phyloP scores from a whole-genome alignment of 2,329 filamentous ascomycete genomes.

The Orbilia oligospora region DNA sequence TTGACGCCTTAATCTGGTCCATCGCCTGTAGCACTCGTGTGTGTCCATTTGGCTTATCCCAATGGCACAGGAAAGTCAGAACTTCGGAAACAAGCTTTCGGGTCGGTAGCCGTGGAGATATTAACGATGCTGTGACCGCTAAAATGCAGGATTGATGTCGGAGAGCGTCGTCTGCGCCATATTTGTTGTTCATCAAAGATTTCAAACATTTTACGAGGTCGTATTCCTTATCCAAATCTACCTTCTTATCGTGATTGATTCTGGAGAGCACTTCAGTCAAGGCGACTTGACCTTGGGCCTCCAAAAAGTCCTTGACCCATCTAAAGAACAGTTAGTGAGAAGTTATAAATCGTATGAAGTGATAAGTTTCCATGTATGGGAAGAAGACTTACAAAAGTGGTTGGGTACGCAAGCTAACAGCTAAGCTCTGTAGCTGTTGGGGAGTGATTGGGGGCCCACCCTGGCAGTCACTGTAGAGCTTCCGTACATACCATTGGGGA shows the following conservation, averaged over 20 bases:
- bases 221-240: conserved; percentile 90
- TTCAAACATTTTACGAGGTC: conserved; percentile 98
- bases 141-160: conserved; percentile 90
- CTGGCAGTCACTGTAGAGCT: conserved; percentile 86
- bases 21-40: conserved; percentile 93
- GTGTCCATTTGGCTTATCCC: conserved; percentile 89
- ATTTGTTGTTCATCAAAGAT: conserved; percentile 99
- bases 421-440: conserved; percentile 91
- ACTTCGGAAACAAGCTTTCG: conserved; percentile 96
- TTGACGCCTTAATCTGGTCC: conserved; percentile 84
- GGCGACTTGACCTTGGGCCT: conserved; percentile 96
- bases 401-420: conserved; percentile 94
- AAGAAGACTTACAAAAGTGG: conserved; percentile 74
- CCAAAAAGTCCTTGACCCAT: conserved; percentile 96
- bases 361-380: not conserved
- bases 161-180: conserved; percentile 95
- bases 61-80: conserved; percentile 94
- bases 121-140: conserved; percentile 86
- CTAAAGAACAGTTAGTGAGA: conserved; percentile 69
- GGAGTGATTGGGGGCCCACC: conserved; percentile 77
- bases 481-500: conserved; percentile 97
- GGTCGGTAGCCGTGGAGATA: conserved; percentile 89
- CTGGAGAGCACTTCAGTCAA: conserved; percentile 93
- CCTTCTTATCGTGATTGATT: conserved; percentile 82
- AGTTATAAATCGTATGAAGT: not conserved